These are phyloP conservation scores for Diplodia sapinea DNA, from an alignment of 2,329 filamentous ascomycete genomes.

Conservation along the genomic window DNA sequence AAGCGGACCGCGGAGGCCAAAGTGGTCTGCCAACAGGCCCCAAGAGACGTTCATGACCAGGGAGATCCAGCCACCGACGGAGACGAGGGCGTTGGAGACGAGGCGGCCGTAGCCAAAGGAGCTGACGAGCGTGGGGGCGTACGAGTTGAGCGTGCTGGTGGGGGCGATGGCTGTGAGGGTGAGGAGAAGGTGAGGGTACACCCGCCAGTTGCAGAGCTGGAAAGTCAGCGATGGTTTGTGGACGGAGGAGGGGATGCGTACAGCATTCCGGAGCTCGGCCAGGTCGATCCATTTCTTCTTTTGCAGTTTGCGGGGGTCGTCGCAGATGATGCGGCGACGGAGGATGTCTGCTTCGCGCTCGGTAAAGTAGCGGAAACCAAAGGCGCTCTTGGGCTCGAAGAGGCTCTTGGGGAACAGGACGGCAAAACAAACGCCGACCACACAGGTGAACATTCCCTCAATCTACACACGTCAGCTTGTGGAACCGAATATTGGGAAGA, in stretches of 20 bases:
- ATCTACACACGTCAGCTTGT: slow-evolving; percentile 37
- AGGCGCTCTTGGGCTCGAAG: slow-evolving; percentile 51
- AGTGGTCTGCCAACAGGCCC: slow-evolving; percentile 32
- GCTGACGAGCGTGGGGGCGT: slow-evolving; percentile 42
- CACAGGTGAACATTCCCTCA: slow-evolving; percentile 61
- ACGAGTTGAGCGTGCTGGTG: slow-evolving; percentile 41
- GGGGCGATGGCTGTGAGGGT: slow-evolving; percentile 43
- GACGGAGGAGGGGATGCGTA: background rate
- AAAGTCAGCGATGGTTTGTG: slow-evolving; percentile 29
- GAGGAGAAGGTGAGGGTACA: slow-evolving; percentile 44
- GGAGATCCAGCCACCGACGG: slow-evolving; percentile 44
- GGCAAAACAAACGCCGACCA: slow-evolving; percentile 51
- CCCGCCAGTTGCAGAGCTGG: slow-evolving; percentile 39
- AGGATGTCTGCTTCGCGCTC: slow-evolving; percentile 53
- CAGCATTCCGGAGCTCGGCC: slow-evolving; percentile 22
- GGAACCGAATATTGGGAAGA: background rate
- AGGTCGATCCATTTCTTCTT: slow-evolving; percentile 29
- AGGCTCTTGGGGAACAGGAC: slow-evolving; percentile 56
- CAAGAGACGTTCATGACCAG: slow-evolving; percentile 32
- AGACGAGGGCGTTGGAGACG: slow-evolving; percentile 42
- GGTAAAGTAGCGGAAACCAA: slow-evolving; percentile 48
- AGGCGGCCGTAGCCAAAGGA: slow-evolving; percentile 39
- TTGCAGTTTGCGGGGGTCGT: slow-evolving; percentile 30
- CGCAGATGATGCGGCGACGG: slow-evolving; percentile 34
- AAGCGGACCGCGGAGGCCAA: slow-evolving; percentile 26